Evolutionary conservation across 2,329 filamentous ascomycete genomes (phyloP).

Genomic region (Paecilomyces fulvus): DNA sequence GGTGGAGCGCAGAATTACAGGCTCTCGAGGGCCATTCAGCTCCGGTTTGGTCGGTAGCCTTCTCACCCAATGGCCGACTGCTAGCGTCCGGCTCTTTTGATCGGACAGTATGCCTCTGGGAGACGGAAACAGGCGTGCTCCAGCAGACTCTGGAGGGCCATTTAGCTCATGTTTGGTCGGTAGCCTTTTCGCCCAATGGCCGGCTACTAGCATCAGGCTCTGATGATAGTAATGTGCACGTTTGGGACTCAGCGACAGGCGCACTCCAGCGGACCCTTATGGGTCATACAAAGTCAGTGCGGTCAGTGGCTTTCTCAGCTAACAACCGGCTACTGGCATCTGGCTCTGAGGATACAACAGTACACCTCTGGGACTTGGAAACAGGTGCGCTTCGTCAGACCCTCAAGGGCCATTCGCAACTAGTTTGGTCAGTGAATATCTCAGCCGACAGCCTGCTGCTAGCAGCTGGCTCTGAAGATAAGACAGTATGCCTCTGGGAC

Average conservation of each 20-base stretch:
- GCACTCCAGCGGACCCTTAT: too few species aligned
- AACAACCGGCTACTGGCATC: slow-evolving; percentile 12
- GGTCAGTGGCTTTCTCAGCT: slow-evolving; percentile 10
- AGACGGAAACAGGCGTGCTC: not conserved
- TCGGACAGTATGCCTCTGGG: slow-evolving; percentile 1
- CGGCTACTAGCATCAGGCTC: too few species aligned
- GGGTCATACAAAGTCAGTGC: too few species aligned
- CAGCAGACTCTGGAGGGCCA: not conserved
- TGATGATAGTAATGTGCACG: too few species aligned
- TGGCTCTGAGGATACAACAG: slow-evolving; percentile 8
- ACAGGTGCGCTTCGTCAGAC: slow-evolving; percentile 1
- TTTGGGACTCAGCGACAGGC: too few species aligned
- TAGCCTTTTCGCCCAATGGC: not conserved
- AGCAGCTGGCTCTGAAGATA: slow-evolving; percentile 2
- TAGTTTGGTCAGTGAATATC: slow-evolving; percentile 1
- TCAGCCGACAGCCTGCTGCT: slow-evolving; percentile 2
- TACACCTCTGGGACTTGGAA: slow-evolving; percentile 9
- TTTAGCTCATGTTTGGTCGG: not conserved
- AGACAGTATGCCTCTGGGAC: not conserved
- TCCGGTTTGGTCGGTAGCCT: slow-evolving; percentile 13
- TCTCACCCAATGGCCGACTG: slow-evolving; percentile 16
- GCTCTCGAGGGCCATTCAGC: slow-evolving; percentile 16
- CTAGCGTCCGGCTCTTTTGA: not conserved
- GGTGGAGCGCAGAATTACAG: not conserved
- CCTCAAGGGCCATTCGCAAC: not conserved